Evolutionary conservation across 352 stramenopile species (phyloP), one percentile per base, ranked within the genome.

Genomic region (Globisporangium irregulare): DNA sequence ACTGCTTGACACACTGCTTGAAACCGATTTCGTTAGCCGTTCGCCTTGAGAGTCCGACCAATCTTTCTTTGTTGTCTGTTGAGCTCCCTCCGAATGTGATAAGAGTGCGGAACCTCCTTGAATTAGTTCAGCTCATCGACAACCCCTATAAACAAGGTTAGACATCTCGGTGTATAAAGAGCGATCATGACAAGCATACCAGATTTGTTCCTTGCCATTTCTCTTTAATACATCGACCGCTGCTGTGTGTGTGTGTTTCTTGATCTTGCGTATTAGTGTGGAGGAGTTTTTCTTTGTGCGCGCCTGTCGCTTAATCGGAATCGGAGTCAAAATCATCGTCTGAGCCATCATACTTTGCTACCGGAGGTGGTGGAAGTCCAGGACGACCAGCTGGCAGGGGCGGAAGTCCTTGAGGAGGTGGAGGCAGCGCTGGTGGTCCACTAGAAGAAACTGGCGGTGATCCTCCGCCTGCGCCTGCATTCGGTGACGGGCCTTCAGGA

Each of bases 401-500:
- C 20, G 67, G 72, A 24, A 78, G 64, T 10, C 67, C 72, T 34
- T 69, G 67, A 46, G 79, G 62, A 32, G 76, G 73, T 55, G 80
- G 78, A n/a, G 78, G 80, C 27, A 72, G 66, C 18, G 67, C 61
- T 10, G 59, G 5, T 18, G 57, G 48, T 34, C 58, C 48, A 29
- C 14, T 43, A 4, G 66, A 50, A 22, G 66, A 53, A 15, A 32
- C 25, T 61, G 77, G 36, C 20, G 67, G 38, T 48, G 60, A 0
- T 2, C 5, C 32, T 24, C 53, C 72, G 12, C 67, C 70, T 24
- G 36, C 12, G 10, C 56, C 71, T 25, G 69, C 74, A 65, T 92
- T 92, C 18, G 84, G 83, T 38, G 84, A 93, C n/a, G 82, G 83
- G 10, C 84, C 80, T 68, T 94, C 82, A 0, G 84, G 84, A 63